These are phyloP conservation scores for Rhodotorula sp. DNA, from an alignment of 1,284 basidiomycete species.

Conservation along the genomic window DNA sequence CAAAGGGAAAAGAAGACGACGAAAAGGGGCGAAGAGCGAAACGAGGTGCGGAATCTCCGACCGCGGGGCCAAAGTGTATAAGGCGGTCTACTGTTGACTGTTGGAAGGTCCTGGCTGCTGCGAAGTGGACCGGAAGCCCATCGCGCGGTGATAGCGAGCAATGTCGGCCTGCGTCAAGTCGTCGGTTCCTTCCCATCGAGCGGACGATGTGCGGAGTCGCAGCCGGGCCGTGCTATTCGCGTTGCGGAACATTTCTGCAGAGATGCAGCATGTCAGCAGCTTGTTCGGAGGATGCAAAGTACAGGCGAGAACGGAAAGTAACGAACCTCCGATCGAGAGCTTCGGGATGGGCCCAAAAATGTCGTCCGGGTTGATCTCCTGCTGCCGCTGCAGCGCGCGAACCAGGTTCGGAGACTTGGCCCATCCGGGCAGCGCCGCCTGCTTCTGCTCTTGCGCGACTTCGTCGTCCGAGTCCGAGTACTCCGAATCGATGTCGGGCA, in stretches of 20 bases:
- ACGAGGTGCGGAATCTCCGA: background rate
- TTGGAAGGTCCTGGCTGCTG: background rate
- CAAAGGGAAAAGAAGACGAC: too few relatives aligned
- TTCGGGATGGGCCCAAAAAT: constrained; percentile 83
- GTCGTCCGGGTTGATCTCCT: constrained; percentile 77
- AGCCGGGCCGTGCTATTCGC: constrained; percentile 65
- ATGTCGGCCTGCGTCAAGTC: constrained; percentile 77
- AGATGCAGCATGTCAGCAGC: background rate
- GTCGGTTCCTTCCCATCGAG: constrained; percentile 87
- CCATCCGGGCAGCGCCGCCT: constrained; percentile 72
- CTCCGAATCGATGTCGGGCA: constrained; percentile 91
- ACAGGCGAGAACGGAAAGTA: too few relatives aligned
- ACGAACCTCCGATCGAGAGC: constrained; percentile 70
- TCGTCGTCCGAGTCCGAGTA: constrained; percentile 94
- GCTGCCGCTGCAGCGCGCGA: constrained; percentile 72
- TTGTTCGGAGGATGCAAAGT: background rate
- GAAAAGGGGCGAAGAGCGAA: background rate
- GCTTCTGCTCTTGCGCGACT: constrained; percentile 62
- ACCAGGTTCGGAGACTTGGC: constrained; percentile 82
- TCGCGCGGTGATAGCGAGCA: constrained; percentile 76
- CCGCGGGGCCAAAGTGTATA: background rate
- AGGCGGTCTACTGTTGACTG: background rate
- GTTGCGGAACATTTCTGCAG: constrained; percentile 55
- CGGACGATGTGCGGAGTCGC: constrained; percentile 81
- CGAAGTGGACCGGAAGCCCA: constrained; percentile 61